These are phyloP conservation scores for Talaromyces sp. DNA, from an alignment of 2,329 filamentous ascomycete genomes.

Conservation along the genomic window DNA sequence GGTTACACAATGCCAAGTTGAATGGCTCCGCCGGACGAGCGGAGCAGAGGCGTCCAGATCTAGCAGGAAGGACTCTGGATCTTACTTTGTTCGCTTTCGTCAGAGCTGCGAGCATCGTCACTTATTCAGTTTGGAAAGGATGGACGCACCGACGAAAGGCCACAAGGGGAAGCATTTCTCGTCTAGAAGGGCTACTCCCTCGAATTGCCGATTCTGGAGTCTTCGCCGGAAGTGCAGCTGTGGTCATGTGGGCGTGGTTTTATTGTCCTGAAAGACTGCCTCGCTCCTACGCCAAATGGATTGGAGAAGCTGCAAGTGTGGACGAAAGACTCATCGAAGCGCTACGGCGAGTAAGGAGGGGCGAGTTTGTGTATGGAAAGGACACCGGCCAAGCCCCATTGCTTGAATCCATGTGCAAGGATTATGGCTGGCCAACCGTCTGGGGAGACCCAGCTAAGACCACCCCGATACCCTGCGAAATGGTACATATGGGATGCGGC, in stretches of 20 bases:
- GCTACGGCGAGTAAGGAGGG: constrained; percentile 60
- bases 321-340: constrained; percentile 70
- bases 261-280: constrained; percentile 69
- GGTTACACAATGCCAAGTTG: constrained; percentile 1
- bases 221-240: constrained; percentile 65
- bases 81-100: constrained; percentile 73
- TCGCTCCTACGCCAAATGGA: constrained; percentile 73
- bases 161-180: constrained; percentile 21
- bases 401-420: constrained; percentile 65
- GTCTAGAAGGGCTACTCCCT: constrained; percentile 37
- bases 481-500: constrained; percentile 76
- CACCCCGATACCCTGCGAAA: constrained; percentile 72
- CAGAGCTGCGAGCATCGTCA: constrained; percentile 66
- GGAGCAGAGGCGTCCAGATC: constrained; percentile 22
- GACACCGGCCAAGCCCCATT: constrained; percentile 66
- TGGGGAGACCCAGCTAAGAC: constrained; percentile 69
- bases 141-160: constrained; percentile 32
- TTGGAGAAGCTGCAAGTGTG: constrained; percentile 68
- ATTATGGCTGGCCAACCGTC: constrained; percentile 61
- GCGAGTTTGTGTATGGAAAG: constrained; percentile 64
- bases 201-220: constrained; percentile 60
- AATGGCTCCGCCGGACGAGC: constrained; percentile 4
- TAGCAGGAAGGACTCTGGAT: constrained; percentile 72
- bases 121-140: constrained; percentile 60
- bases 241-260: constrained; percentile 89